Evolutionary conservation across 1,139 yeast genomes (phyloP).

Genomic region (Zygosaccharomyces sapae): DNA sequence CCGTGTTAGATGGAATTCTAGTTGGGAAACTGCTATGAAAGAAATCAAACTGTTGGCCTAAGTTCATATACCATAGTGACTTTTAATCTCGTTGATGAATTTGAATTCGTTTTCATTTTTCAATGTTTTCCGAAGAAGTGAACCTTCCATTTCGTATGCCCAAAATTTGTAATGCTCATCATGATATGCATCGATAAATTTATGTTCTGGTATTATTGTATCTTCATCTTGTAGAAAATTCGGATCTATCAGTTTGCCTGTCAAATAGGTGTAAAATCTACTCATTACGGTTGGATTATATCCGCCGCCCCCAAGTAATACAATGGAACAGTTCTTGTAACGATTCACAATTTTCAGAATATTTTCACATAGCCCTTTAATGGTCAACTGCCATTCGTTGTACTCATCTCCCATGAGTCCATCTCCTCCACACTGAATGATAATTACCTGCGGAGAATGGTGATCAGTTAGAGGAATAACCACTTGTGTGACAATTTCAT

Average conservation of each 20-base stretch:
- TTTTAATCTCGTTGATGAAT: constrained; percentile 6
- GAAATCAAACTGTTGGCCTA: constrained; percentile 20
- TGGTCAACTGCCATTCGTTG: constrained; percentile 65
- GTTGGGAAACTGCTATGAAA: constrained; percentile 51
- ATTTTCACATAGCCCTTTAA: constrained; percentile 45
- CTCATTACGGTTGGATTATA: constrained; percentile 62
- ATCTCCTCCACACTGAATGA: constrained; percentile 70
- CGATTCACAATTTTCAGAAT: constrained; percentile 38
- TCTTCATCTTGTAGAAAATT: constrained; percentile 16
- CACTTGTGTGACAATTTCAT: constrained; percentile 40
- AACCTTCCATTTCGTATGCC: constrained; percentile 37
- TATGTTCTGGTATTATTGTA: constrained; percentile 54
- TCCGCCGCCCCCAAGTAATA: constrained; percentile 76
- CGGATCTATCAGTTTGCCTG: constrained; percentile 37
- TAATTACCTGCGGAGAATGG: constrained; percentile 50
- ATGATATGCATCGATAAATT: constrained; percentile 43
- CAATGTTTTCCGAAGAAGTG: constrained; percentile 17
- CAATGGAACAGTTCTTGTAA: constrained; percentile 37
- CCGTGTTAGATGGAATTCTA: constrained; percentile 63
- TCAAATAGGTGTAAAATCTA: constrained; percentile 59
- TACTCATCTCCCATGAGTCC: constrained; percentile 59
- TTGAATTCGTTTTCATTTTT: constrained; percentile 23
- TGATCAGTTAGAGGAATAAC: constrained; percentile 43
- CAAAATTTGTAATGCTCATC: constrained; percentile 51
- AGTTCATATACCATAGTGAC: constrained; percentile 7